Evolutionary conservation across 108 stramenopile species (phyloP).

Genomic region (Skeletonema potamos): DNA sequence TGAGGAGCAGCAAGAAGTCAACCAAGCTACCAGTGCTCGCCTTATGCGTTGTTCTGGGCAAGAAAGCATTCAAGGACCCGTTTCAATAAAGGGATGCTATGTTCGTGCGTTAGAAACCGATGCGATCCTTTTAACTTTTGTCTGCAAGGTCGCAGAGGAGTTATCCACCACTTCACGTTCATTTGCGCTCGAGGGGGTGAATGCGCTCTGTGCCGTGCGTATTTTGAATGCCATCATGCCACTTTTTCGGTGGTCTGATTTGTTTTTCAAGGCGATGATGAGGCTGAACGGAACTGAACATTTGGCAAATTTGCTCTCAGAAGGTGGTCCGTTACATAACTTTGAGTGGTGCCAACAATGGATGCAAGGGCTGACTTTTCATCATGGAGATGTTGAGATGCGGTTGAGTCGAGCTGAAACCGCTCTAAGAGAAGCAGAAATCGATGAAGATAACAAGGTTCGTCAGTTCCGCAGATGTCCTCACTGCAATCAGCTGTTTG

Average conservation of each 20-base stretch:
- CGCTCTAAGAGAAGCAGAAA: conserved; percentile 4
- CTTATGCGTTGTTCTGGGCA: not conserved
- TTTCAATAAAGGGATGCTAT: conserved; percentile 1
- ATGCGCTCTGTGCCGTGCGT: not conserved
- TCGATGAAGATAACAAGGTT: not conserved
- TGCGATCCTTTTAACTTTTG: conserved; percentile 11
- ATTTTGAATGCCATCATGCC: conserved; percentile 10
- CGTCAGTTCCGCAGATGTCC: conserved; percentile 23
- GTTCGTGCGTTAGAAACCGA: conserved; percentile 18
- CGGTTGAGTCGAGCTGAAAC: not conserved
- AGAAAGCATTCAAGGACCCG: not conserved
- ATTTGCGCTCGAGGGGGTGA: conserved; percentile 11
- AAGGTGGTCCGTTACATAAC: conserved; percentile 4
- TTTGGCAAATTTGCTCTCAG: conserved; percentile 4
- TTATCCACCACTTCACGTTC: conserved; percentile 3
- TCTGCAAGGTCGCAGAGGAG: conserved; percentile 20
- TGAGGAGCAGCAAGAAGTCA: conserved; percentile 1
- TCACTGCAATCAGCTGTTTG: conserved; percentile 16
- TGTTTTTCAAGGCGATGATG: conserved; percentile 23
- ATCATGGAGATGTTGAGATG: not conserved
- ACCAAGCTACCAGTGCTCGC: conserved; percentile 6
- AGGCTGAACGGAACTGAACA: conserved; percentile 19
- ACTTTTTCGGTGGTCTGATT: conserved; percentile 14
- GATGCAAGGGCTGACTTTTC: conserved; percentile 13
- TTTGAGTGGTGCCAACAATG: conserved; percentile 22